Base-by-base conservation (phyloP, 2,329 filamentous ascomycete genomes). In the Penicillium verrucosum region DNA sequence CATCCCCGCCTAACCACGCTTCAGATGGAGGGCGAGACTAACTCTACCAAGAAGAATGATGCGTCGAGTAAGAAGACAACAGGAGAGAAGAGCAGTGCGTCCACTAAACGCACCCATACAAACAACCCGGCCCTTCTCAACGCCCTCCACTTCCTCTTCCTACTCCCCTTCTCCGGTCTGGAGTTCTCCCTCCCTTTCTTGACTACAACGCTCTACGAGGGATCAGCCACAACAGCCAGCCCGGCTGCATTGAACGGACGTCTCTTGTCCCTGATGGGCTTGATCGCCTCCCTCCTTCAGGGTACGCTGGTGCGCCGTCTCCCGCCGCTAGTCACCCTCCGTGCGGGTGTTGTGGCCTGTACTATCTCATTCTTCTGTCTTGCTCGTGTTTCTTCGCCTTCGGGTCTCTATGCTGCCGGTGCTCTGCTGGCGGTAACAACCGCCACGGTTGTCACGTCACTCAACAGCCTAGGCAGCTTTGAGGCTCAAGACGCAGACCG, bases 161-260 rank as follows among this genome's bases (percentile, higher is more conserved):
- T 99, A 58, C 85, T 99, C 12, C 96, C 96, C 76, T 99, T 99
- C 77, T 96, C 91, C 2, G 94, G 94, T 59, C 93, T 99, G 89
- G 94, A 99, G 72, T 97, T 96, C 74, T 96, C 92, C 0, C 83
- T 99, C 3, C 92, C 94, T 0, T 99, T 99, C 73, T 92, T 99
- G 85, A 97, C 93, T 0, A 96, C 94, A 68, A 93, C 96, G 51
- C 84, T 99, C 43, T 97, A 97, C 73, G 83, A 84, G 9, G 95
- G 94, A 71, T 85, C 82, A 11, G 54, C 52, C 4, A 65, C 63
- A 18, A 68, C 68, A n/a, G 60, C 68, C 37, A 77, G 71, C 51
- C 77, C 77, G 0, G 88, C 92, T 0, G 84, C 86, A 42, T 84
- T 90, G 51, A 96, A 95, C 63, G 94, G 94, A 16, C 85, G 87